Evolutionary conservation across 371 early-diverging fungal species (phyloP).

Genomic region (Actinomortierella ambigua): DNA sequence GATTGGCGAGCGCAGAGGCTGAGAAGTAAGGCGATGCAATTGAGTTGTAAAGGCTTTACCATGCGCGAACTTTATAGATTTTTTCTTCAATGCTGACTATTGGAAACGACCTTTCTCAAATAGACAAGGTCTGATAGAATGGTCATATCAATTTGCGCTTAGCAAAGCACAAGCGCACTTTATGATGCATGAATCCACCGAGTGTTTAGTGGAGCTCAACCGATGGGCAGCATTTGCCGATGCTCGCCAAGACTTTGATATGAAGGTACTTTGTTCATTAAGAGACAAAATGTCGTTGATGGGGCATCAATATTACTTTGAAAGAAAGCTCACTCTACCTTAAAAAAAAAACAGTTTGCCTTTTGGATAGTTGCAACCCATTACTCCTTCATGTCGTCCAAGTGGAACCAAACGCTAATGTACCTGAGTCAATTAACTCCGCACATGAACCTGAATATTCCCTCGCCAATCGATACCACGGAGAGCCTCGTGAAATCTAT

Average conservation of each 20-base stretch:
- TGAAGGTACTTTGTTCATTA: constrained; percentile 34
- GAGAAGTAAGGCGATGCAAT: constrained; percentile 14
- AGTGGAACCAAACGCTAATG: constrained; percentile 28
- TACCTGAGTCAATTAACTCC: constrained; percentile 25
- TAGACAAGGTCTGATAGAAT: constrained; percentile 28
- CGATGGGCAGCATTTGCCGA: constrained; percentile 33
- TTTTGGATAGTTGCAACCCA: constrained; percentile 45
- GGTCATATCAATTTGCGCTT: constrained; percentile 38
- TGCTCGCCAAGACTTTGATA: constrained; percentile 25
- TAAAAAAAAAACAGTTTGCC: constrained; percentile 23
- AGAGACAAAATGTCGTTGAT: no score
- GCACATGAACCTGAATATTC: constrained; percentile 18
- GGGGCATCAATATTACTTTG: no score
- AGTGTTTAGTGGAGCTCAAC: constrained; percentile 21
- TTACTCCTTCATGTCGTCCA: constrained; percentile 34
- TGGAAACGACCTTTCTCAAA: not conserved
- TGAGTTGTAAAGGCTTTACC: not conserved
- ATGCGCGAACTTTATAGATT: not conserved
- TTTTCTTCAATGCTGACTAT: not conserved
- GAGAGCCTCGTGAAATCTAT: not conserved
- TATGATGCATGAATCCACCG: constrained; percentile 28
- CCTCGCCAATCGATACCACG: no score
- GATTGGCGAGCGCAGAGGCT: constrained; percentile 20
- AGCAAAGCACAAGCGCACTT: constrained; percentile 29
- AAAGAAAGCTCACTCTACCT: no score